These are phyloP conservation scores for Chrysopogon serrulatus DNA, from an alignment of 176 grass and related monocot genomes.

Conservation along the genomic window DNA sequence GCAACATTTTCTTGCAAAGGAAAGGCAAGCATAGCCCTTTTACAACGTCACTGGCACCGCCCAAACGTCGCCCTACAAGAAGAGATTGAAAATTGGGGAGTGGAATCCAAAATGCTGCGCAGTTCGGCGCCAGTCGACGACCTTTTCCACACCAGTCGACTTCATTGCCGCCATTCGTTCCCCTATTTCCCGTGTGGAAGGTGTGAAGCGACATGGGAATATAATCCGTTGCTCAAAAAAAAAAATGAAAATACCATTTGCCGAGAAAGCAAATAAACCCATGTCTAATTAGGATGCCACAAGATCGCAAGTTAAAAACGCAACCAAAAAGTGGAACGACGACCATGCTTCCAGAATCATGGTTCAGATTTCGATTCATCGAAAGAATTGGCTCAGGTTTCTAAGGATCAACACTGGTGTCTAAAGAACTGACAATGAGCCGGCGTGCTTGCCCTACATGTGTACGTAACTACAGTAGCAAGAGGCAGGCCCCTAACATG, in stretches of 20 bases:
- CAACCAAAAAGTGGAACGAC: background rate
- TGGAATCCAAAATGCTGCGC: conserved; percentile 20
- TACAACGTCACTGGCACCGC: conserved; percentile 9
- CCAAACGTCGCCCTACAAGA: background rate
- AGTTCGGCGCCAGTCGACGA: background rate
- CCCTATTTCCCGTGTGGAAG: background rate
- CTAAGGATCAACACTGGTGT: conserved; percentile 13
- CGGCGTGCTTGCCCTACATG: background rate
- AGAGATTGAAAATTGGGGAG: background rate
- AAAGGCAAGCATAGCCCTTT: background rate
- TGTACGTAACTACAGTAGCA: background rate
- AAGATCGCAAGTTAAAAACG: background rate
- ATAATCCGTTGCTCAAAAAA: background rate
- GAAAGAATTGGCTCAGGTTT: background rate
- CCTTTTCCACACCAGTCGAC: background rate
- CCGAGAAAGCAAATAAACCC: background rate
- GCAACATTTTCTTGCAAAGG: background rate
- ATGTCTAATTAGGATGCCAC: background rate
- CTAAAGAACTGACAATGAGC: background rate
- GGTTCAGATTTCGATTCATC: background rate
- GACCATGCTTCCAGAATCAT: background rate
- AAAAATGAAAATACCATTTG: background rate
- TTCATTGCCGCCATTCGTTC: background rate
- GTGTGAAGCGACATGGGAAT: background rate
- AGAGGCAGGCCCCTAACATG: background rate